Percentiles rank a stretch among this genome's conserved stretches.
Conservation (phyloP, 176 grass and related monocot genomes). For the Eremochloa ophiuroides region DNA sequence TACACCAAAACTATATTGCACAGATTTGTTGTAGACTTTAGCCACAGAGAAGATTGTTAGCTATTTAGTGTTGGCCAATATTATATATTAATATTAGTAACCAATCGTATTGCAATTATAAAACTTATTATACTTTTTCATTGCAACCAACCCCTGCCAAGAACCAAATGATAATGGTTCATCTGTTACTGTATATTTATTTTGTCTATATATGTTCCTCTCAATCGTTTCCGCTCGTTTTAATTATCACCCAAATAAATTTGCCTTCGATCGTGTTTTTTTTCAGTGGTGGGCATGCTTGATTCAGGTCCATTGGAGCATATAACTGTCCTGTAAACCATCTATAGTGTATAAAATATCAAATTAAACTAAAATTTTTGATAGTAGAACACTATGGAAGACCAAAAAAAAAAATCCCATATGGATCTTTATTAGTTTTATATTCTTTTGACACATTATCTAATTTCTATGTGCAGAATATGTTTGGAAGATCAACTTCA, state of each 20-base stretch:
- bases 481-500: slow-evolving; percentile 68
- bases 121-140: not conserved
- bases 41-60: not conserved
- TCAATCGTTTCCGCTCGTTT: not conserved
- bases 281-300: not conserved
- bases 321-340: not conserved
- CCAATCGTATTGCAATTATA: not conserved
- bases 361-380: not conserved
- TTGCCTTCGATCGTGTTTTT: not conserved
- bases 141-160: not conserved
- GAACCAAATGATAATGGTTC: not conserved
- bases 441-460: not conserved
- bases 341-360: not conserved
- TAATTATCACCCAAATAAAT: not conserved
- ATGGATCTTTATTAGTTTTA: not conserved
- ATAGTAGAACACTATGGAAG: not conserved
- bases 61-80: not conserved
- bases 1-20: not conserved
- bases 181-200: not conserved
- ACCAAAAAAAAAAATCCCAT: not conserved
- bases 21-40: not conserved
- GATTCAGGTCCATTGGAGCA: not conserved
- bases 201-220: not conserved
- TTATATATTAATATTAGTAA: not conserved
- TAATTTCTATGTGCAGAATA: slow-evolving; percentile 36